phyloP scores from a whole-genome alignment of 2,329 filamentous ascomycete species.

The Ceratocystis destructans region DNA sequence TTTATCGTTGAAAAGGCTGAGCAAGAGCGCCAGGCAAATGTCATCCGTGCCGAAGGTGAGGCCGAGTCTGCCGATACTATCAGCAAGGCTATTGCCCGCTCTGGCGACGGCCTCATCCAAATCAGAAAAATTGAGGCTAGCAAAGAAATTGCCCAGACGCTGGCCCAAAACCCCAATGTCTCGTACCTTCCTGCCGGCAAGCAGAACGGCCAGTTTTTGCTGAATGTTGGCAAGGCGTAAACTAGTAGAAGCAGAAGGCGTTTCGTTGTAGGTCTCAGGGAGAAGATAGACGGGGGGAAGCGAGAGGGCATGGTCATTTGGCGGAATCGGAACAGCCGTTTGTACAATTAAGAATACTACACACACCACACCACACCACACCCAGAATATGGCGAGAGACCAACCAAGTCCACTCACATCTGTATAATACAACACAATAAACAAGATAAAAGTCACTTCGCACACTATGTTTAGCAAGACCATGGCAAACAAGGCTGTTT shows the following conservation, averaged over 20 bases:
- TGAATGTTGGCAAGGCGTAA: constrained; percentile 37
- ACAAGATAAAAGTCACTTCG: neutral
- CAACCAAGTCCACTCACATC: constrained; percentile 16
- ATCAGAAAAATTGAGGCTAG: constrained; percentile 96
- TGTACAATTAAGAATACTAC: constrained; percentile 17
- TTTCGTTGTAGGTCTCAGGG: constrained; percentile 14
- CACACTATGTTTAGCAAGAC: neutral
- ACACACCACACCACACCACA: constrained; percentile 9
- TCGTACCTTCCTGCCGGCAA: constrained; percentile 77
- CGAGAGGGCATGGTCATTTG: neutral
- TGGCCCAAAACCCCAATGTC: constrained; percentile 85
- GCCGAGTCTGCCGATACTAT: constrained; percentile 95
- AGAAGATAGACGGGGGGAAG: neutral
- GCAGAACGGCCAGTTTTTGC: constrained; percentile 44
- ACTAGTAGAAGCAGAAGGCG: neutral
- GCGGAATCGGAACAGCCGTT: constrained; percentile 5
- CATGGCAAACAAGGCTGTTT: neutral
- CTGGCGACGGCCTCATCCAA: constrained; percentile 83
- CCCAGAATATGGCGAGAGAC: constrained; percentile 18
- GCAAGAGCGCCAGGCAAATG: constrained; percentile 96
- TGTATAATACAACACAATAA: constrained; percentile 19
- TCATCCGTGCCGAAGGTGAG: constrained; percentile 95
- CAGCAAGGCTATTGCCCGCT: constrained; percentile 81
- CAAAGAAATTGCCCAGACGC: constrained; percentile 83
- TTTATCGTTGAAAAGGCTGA: constrained; percentile 99